phyloP scores from a whole-genome alignment of 441 rosid genomes.

The Aquilaria agallochum region DNA sequence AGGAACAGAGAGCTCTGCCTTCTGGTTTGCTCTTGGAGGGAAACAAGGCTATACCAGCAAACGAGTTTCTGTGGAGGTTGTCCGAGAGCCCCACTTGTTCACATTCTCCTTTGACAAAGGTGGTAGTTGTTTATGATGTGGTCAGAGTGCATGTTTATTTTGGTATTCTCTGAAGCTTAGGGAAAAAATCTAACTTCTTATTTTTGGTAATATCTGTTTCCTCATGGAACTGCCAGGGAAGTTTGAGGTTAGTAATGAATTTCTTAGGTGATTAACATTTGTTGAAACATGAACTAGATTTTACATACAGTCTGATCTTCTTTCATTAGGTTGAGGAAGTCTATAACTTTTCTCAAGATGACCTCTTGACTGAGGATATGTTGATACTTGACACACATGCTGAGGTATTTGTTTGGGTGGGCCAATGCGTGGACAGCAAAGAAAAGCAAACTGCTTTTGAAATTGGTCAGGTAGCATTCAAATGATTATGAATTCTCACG shows the following conservation, averaged over 20 bases:
- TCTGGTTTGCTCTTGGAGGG: slow-evolving; percentile 98
- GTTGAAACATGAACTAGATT: slow-evolving; percentile 14
- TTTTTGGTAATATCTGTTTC: slow-evolving; percentile 37
- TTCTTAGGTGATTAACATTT: slow-evolving; percentile 14
- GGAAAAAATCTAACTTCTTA: slow-evolving; percentile 38
- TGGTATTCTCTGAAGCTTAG: slow-evolving; percentile 1
- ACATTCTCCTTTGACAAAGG: slow-evolving; percentile 71
- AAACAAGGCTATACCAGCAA: slow-evolving; percentile 88
- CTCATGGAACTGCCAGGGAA: slow-evolving; percentile 63
- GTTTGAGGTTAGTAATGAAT: slow-evolving; percentile 72
- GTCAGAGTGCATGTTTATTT: slow-evolving; percentile 10
- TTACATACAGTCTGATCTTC: slow-evolving; percentile 16
- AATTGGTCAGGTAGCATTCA: slow-evolving; percentile 72
- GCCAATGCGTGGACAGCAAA: slow-evolving; percentile 76
- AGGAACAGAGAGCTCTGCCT: slow-evolving; percentile 98
- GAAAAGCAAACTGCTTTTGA: slow-evolving; percentile 94
- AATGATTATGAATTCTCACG: slow-evolving; percentile 5
- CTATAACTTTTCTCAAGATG: slow-evolving; percentile 91
- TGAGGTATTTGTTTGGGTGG: slow-evolving; percentile 98
- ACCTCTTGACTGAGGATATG: slow-evolving; percentile 89
- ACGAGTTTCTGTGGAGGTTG: slow-evolving; percentile 54
- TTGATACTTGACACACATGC: slow-evolving; percentile 92
- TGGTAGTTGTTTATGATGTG: slow-evolving; percentile 19
- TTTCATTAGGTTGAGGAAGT: slow-evolving; percentile 81
- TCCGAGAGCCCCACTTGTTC: slow-evolving; percentile 90